Evolutionary conservation across 2,329 filamentous ascomycete species (phyloP), one percentile per base, ranked within the genome.

Genomic region (Colletotrichum magnum): DNA sequence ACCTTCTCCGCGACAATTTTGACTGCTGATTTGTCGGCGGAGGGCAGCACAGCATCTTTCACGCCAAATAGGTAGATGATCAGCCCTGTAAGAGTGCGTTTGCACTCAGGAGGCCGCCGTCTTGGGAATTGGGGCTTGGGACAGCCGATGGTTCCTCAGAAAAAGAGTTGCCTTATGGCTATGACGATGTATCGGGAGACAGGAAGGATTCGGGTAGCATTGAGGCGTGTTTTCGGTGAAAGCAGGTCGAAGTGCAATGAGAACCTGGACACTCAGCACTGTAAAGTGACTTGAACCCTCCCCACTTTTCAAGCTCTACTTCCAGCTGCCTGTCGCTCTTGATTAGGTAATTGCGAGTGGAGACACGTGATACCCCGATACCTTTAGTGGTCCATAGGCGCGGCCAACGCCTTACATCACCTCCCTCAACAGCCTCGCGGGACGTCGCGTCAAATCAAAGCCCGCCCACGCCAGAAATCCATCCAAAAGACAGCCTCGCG

Each of bases 391-490:
- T 48, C 41, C 41, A 10, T 6, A 36, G 32, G 32, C 16, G 21
- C 60, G 32, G 39, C 48, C 24, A 9, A 24, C 61, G 39, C 51
- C 39, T 60, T 66, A 69, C 66, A 66, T 60, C 66, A 69, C 62
- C 43, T 60, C 51, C 50, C 66, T 66, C 61, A 69, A n/a, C 48
- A 69, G 65, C 65, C 65, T 68, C 41, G 61, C 18, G 28, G 28
- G 36, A 47, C 48, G 47, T 32, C 53, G 53, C 41, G 24, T 54
- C 21, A 43, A 64, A 32, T 7, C 45, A 21, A 54, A 16, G 50
- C 50, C 24, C 21, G 32, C 32, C 10, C 32, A 9, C 32, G 6
- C 32, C 32, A 36, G 32, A 60, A 43, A 50, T 26, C 26, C 63
- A 71, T 65, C 26, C 4, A 69, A 58, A 39, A 15, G 18, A 36